These are phyloP conservation scores for Colletotrichum abscissum DNA, from an alignment of 2,329 filamentous ascomycete genomes.

Conservation along the genomic window DNA sequence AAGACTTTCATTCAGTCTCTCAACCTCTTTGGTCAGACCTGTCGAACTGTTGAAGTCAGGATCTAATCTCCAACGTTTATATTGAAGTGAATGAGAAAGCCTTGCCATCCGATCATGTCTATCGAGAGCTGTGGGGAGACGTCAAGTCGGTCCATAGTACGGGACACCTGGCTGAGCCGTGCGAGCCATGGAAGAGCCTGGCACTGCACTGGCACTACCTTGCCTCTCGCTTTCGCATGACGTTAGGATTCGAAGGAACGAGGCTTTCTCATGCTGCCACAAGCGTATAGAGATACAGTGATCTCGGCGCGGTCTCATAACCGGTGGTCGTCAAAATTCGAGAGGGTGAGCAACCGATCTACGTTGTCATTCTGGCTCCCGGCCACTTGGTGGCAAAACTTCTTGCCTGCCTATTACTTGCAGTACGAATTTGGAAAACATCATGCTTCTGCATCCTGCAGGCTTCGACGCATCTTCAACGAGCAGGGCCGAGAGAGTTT, in stretches of 20 bases:
- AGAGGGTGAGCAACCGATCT: background rate
- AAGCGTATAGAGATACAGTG: background rate
- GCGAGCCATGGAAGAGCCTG: background rate
- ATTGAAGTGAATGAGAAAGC: background rate
- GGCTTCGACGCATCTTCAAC: background rate
- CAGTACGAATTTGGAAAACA: background rate
- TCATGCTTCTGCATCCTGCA: background rate
- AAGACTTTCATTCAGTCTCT: background rate
- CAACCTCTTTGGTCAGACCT: background rate
- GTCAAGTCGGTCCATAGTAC: constrained; percentile 38
- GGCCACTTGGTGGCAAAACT: background rate
- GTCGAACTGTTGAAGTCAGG: background rate
- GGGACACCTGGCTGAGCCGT: background rate
- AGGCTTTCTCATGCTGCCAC: background rate
- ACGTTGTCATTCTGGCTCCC: background rate
- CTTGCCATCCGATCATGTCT: constrained; percentile 17
- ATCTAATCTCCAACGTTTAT: background rate
- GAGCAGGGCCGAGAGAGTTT: background rate
- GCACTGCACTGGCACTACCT: background rate
- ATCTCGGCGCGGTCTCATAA: background rate
- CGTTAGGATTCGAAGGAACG: background rate
- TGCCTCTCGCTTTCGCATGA: background rate
- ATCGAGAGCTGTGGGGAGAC: constrained; percentile 19
- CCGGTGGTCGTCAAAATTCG: background rate
- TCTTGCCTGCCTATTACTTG: background rate